phyloP scores from a whole-genome alignment of 2,329 filamentous ascomycete genomes.

The Clarireedia sp. region DNA sequence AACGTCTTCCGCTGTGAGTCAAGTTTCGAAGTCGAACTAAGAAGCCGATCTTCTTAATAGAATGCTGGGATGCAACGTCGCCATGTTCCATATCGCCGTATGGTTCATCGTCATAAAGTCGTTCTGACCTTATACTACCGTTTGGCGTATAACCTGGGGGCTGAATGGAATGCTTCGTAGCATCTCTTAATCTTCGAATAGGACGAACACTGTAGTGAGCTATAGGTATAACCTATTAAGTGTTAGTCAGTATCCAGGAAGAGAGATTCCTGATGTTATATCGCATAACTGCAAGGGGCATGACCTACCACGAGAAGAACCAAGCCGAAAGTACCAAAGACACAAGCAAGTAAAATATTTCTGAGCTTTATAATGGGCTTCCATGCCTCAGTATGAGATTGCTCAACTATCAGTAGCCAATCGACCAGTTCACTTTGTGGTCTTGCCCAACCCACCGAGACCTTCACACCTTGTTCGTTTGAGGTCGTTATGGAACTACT shows the following conservation, averaged over 20 bases:
- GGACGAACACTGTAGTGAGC: slow-evolving; percentile 77
- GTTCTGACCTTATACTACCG: slow-evolving; percentile 25
- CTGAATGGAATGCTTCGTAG: slow-evolving; percentile 27
- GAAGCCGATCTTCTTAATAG: slow-evolving; percentile 26
- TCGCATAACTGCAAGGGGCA: background rate
- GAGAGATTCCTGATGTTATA: background rate
- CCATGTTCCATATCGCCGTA: slow-evolving; percentile 19
- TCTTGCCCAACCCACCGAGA: slow-evolving; percentile 75
- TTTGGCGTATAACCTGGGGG: slow-evolving; percentile 27
- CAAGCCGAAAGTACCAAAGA: slow-evolving; percentile 72
- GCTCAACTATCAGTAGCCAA: slow-evolving; percentile 78
- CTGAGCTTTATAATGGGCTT: slow-evolving; percentile 66
- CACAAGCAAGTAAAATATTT: slow-evolving; percentile 72
- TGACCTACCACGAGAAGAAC: slow-evolving; percentile 49
- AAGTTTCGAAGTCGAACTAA: slow-evolving; percentile 23
- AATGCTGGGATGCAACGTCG: slow-evolving; percentile 19
- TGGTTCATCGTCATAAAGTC: slow-evolving; percentile 15
- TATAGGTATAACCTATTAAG: slow-evolving; percentile 53
- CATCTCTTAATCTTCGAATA: slow-evolving; percentile 34
- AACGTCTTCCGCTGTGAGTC: slow-evolving; percentile 19
- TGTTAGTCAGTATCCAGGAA: background rate
- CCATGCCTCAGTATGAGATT: slow-evolving; percentile 66
- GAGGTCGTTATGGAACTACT: slow-evolving; percentile 58
- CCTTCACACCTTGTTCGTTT: slow-evolving; percentile 62
- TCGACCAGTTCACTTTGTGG: slow-evolving; percentile 61